Conservation (phyloP, 345 rosid genomes). For the Populus euphratica region DNA sequence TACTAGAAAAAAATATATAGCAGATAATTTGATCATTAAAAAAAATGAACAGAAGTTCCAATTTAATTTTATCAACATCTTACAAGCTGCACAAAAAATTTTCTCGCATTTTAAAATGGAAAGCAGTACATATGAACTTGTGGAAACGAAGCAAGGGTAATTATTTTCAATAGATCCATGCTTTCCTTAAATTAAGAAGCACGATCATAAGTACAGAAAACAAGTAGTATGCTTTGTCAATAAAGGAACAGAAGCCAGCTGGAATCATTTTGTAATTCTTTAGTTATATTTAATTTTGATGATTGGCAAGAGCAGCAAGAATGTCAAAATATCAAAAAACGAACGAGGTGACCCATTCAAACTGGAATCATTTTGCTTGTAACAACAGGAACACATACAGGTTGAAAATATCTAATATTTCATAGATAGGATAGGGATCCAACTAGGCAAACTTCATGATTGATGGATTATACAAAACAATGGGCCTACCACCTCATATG, state of each 20-base stretch:
- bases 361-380: conserved; percentile 5
- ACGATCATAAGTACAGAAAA: neutral
- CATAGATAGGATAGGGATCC: neutral
- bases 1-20: neutral
- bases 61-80: neutral
- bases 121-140: neutral
- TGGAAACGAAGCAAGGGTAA: neutral
- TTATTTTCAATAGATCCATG: neutral
- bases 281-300: conserved; percentile 4
- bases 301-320: conserved; percentile 3
- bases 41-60: neutral
- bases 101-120: neutral
- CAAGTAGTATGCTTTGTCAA: conserved; percentile 14
- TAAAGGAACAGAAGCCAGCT: conserved; percentile 14
- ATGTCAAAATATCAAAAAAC: neutral
- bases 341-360: neutral
- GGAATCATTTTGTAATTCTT: neutral
- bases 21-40: neutral
- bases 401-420: neutral
- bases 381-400: neutral
- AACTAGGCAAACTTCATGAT: neutral
- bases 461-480: conserved; percentile 6
- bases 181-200: conserved; percentile 1
- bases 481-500: conserved; percentile 11
- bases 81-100: neutral